phyloP scores from a whole-genome alignment of 2,329 filamentous ascomycete species.

The Botrytis squamosa region DNA sequence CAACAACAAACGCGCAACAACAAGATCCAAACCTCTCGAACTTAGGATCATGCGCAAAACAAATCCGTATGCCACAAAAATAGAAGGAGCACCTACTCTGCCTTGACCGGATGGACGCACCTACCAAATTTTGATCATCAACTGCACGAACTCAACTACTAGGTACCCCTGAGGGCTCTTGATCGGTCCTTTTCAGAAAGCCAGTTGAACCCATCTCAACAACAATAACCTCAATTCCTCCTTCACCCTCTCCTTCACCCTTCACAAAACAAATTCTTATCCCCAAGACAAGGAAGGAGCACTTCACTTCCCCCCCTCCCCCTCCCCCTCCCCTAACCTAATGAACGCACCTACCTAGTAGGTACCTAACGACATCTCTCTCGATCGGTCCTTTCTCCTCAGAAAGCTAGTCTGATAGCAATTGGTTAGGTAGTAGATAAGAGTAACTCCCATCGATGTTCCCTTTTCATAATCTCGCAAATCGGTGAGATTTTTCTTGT shows the following conservation, averaged over 20 bases:
- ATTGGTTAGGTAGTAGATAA: too few relatives aligned
- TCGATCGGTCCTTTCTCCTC: not conserved
- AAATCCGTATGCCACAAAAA: not conserved
- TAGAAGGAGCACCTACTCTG: not conserved
- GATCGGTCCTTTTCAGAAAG: too few relatives aligned
- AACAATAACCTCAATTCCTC: too few relatives aligned
- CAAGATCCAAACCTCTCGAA: not conserved
- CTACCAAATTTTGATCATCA: not conserved
- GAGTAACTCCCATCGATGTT: not conserved
- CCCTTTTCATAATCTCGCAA: fast-evolving
- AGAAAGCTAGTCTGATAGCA: not conserved
- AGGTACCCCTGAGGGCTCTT: too few relatives aligned
- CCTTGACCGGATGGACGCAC: not conserved
- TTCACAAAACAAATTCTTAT: too few relatives aligned
- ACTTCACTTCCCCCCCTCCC: not conserved
- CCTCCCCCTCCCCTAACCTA: too few relatives aligned
- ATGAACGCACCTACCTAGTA: not conserved
- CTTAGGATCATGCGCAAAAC: too few relatives aligned
- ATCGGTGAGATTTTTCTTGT: not conserved
- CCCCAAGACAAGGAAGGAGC: not conserved
- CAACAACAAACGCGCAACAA: not conserved
- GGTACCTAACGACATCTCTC: not conserved
- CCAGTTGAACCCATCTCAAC: too few relatives aligned
- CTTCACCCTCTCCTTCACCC: too few relatives aligned
- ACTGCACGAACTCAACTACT: too few relatives aligned